These are phyloP conservation scores for Neurospora sp. DNA, from an alignment of 495 filamentous ascomycete species.

Conservation along the genomic window DNA sequence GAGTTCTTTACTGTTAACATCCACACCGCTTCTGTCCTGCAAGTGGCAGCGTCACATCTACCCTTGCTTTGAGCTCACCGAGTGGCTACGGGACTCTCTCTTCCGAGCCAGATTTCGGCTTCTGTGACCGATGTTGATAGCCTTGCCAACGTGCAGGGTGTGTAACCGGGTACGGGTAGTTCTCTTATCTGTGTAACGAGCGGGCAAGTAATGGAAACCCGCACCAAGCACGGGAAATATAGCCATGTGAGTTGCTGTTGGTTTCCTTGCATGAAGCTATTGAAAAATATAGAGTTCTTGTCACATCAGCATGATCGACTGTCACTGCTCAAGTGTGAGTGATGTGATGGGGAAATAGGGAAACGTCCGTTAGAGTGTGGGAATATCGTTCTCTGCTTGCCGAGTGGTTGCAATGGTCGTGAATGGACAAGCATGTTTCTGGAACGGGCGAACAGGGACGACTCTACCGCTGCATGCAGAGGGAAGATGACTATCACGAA, in stretches of 20 bases:
- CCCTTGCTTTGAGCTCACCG: neutral
- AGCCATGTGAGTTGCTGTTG: neutral
- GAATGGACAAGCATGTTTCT: neutral
- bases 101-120: neutral
- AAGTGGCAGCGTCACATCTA: neutral
- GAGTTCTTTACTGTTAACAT: neutral
- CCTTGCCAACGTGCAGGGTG: neutral
- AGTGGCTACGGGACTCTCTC: neutral
- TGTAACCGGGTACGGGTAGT: neutral
- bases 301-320: neutral
- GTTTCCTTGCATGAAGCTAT: neutral
- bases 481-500: neutral
- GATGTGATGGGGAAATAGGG: neutral
- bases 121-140: neutral
- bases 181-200: neutral
- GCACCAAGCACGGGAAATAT: neutral
- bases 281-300: neutral
- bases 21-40: neutral
- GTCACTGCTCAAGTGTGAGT: neutral
- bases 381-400: neutral
- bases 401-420: neutral
- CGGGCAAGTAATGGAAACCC: neutral
- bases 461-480: neutral
- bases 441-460: neutral
- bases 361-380: neutral